A percentile compares a stretch with the other conserved stretches of the same genome.
These are phyloP conservation scores for Cordia subcordata DNA, from an alignment of 257 asterid species.

Conservation along the genomic window DNA sequence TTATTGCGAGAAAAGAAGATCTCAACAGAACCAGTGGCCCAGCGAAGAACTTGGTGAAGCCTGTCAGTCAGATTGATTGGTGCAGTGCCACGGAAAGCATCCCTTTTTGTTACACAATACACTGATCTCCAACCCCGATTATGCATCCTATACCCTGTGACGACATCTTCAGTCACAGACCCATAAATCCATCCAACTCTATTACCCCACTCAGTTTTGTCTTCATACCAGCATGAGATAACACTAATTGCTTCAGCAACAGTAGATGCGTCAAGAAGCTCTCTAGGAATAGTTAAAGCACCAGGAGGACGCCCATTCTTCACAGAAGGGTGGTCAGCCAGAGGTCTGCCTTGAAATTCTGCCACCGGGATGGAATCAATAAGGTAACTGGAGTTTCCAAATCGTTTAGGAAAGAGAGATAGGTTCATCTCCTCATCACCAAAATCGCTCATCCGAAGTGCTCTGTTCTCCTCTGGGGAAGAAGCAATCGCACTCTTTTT, in stretches of 20 bases:
- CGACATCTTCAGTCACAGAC: conserved; percentile 16
- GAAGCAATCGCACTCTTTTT: conserved; percentile 7
- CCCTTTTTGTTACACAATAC: conserved; percentile 14
- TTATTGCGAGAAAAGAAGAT: conserved; percentile 16
- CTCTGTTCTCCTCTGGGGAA: conserved; percentile 10
- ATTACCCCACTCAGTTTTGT: conserved; percentile 19
- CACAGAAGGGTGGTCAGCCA: conserved; percentile 17
- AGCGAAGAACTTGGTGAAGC: conserved; percentile 18
- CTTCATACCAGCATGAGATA: conserved; percentile 18
- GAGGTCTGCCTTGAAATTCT: conserved; percentile 16
- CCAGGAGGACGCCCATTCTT: conserved; percentile 17
- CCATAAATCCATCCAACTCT: conserved; percentile 19
- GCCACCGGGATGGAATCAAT: conserved; percentile 16
- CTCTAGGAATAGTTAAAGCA: conserved; percentile 15
- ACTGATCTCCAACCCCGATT: conserved; percentile 18
- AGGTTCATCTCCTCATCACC: conserved; percentile 13
- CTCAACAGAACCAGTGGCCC: conserved; percentile 17
- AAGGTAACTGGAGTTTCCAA: conserved; percentile 13
- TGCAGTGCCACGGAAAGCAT: conserved; percentile 16
- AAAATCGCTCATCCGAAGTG: conserved; percentile 16
- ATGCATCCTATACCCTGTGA: conserved; percentile 14
- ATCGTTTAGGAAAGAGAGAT: conserved; percentile 12
- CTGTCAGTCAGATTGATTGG: conserved; percentile 15
- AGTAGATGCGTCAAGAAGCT: conserved; percentile 15
- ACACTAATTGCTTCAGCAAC: conserved; percentile 16